Conservation (phyloP, 306 rosid species). For the Astragalus membranaceus region DNA sequence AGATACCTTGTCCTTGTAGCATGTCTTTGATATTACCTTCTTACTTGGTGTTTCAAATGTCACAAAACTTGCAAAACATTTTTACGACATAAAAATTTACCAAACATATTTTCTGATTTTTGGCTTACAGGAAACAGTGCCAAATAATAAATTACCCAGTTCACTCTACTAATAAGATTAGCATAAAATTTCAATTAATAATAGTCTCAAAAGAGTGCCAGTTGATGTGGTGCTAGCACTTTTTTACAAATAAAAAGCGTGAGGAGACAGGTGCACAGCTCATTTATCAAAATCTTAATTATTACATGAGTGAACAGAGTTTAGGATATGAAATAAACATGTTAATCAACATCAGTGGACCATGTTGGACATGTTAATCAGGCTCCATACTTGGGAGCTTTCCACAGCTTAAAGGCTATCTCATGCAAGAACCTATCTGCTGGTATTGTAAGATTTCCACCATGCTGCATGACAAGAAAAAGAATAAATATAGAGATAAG, state of each 20-base stretch:
- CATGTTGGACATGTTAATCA: conserved; percentile 21
- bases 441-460: conserved; percentile 81
- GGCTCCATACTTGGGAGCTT: conserved; percentile 97
- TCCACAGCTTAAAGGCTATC: conserved; percentile 95
- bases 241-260: background rate
- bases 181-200: background rate
- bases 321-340: background rate
- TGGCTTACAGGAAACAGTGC: background rate
- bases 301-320: background rate
- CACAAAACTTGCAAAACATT: background rate
- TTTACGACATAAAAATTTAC: background rate
- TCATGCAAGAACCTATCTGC: conserved; percentile 94
- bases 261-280: background rate
- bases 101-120: background rate
- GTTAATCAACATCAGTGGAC: background rate
- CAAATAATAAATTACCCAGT: background rate
- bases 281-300: conserved; percentile 12
- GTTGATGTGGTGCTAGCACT: background rate
- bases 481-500: background rate
- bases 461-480: conserved; percentile 40
- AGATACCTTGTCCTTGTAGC: no score
- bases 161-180: background rate
- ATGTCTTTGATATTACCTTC: no score
- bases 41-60: background rate
- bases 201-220: background rate